A percentile compares a stretch with the other conserved stretches of the same genome.
phyloP scores from a whole-genome alignment of 805 yeast genomes.

The Saccharomyces cerevisiae region DNA sequence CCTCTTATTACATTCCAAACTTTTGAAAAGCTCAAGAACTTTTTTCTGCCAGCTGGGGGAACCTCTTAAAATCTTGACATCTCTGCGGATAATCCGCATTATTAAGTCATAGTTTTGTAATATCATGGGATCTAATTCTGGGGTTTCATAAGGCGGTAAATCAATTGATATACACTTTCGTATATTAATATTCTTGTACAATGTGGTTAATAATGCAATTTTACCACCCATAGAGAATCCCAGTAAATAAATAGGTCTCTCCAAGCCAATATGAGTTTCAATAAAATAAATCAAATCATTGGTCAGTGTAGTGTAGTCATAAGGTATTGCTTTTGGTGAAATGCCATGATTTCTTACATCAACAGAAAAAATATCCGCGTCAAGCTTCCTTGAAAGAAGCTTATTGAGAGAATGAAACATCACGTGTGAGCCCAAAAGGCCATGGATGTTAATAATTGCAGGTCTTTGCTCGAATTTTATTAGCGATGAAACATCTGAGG shows the following conservation, averaged over 20 bases:
- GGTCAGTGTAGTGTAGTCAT: conserved; percentile 38
- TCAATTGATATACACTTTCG: conserved; percentile 38
- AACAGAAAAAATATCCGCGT: conserved; percentile 34
- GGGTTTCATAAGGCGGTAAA: conserved; percentile 25
- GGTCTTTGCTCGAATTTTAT: conserved; percentile 19
- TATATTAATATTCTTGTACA: conserved; percentile 25
- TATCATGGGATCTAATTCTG: conserved; percentile 15
- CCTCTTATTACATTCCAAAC: conserved; percentile 10
- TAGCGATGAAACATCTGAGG: background rate
- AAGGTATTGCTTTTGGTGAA: conserved; percentile 38
- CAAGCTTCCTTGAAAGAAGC: conserved; percentile 26
- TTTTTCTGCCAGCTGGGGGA: conserved; percentile 18
- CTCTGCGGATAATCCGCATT: conserved; percentile 13
- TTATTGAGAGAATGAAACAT: conserved; percentile 37
- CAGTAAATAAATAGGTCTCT: conserved; percentile 29
- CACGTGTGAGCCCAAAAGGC: conserved; percentile 43
- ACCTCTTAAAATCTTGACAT: conserved; percentile 16
- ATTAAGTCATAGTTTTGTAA: conserved; percentile 17
- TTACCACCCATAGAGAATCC: conserved; percentile 63
- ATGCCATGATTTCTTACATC: conserved; percentile 54
- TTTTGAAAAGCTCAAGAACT: conserved; percentile 12
- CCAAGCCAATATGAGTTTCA: conserved; percentile 15
- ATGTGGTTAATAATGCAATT: conserved; percentile 40
- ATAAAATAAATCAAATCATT: conserved; percentile 36
- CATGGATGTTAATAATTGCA: conserved; percentile 41